Base-by-base conservation (phyloP, 768 basidiomycete genomes). In the Erythrobasidium yunnanense region DNA sequence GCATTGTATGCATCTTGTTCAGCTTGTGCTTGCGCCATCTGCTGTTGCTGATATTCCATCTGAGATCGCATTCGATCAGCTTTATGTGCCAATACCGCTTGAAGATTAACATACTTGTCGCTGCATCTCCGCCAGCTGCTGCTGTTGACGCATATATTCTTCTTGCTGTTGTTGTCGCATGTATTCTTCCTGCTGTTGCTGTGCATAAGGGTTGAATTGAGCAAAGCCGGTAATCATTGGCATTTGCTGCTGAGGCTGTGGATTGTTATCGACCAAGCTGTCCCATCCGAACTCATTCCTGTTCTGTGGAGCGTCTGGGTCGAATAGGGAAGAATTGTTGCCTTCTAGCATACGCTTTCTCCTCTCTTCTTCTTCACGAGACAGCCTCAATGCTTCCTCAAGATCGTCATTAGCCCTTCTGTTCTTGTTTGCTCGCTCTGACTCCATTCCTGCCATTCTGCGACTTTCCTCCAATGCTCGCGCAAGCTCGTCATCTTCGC, bases 291-390 rank as follows among this genome's bases (percentile, higher is more conserved):
- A 29, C 17, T 34, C 65, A 7, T 50, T 57, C 0, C 83, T 82
- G 71, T 84, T 85, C 71, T 80, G 80, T 65, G 35, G 60, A 30
- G 11, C 38, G 34, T 53, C 63, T 11, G 60, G 30, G 58, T 42
- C 29, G 18, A 35, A 34, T 15, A 81, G 86, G 56, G 72, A 90
- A 90, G 84, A 82, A 67, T 88, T 92, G 18, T 85, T 81, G 70
- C 85, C 85, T 67, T 87, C 85, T 8, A 87, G 78, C 2, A 85
- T 83, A 63, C 82, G 80, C 73, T 81, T 82, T 53, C 92, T 79
- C 74, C 80, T 83, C 22, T 81, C 83, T 73, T 97, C 95, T 75
- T 97, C 93, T 74, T 96, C 88, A 75, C 90, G 82, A 68, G 90
- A 93, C 33, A 92, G 78, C 73, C 82, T 81, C 73, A 99, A 80